Conservation (phyloP, 345 rosid genomes). For the Sonneratia alba region DNA sequence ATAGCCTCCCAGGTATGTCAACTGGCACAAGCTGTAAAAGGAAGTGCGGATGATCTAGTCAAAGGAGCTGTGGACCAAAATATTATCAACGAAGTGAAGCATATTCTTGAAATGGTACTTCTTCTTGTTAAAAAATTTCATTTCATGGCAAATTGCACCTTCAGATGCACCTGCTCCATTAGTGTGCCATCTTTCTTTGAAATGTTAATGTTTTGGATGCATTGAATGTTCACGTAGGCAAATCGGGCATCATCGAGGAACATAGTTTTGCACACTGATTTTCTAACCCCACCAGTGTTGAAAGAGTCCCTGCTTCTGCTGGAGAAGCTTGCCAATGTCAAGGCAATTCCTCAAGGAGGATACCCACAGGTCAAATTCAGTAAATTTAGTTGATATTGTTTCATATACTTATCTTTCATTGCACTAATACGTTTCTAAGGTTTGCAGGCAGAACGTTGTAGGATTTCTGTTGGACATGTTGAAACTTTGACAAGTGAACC, state of each 20-base stretch:
- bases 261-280: conserved; percentile 64
- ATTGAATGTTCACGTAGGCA: conserved; percentile 31
- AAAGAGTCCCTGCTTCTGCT: conserved; percentile 55
- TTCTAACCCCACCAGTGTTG: conserved; percentile 75
- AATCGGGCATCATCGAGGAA: conserved; percentile 57
- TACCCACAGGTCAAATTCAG: conserved; percentile 60
- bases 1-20: conserved; percentile 46
- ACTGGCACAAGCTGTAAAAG: conserved; percentile 52
- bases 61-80: conserved; percentile 52
- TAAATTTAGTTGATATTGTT: background rate
- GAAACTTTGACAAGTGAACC: conserved; percentile 51
- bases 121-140: background rate
- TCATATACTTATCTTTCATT: background rate
- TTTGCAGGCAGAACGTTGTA: conserved; percentile 81
- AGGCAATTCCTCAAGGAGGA: conserved; percentile 71
- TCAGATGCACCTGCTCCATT: background rate
- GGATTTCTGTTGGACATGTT: conserved; percentile 73
- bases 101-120: conserved; percentile 63
- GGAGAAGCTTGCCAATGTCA: conserved; percentile 58
- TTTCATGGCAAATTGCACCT: background rate
- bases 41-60: conserved; percentile 45
- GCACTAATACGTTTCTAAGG: background rate
- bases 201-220: background rate
- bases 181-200: background rate
- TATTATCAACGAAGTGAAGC: conserved; percentile 60